Evolutionary conservation across 352 stramenopile genomes (phyloP).

Genomic region (Thalassiosira hispida): DNA sequence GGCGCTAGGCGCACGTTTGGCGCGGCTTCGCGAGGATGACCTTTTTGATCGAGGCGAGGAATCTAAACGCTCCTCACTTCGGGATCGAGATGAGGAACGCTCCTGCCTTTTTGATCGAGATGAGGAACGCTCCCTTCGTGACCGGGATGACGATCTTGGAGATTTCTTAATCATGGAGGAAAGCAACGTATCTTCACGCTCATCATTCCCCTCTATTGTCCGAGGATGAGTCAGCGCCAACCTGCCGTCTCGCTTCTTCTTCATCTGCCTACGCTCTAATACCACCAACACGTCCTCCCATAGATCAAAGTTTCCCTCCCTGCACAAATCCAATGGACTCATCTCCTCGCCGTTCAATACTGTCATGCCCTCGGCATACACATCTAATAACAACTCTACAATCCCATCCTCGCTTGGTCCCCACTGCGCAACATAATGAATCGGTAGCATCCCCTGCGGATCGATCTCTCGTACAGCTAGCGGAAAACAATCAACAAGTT

Average conservation of each 20-base stretch:
- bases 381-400: conserved; percentile 17
- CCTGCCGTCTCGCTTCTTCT: background rate
- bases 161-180: conserved; percentile 1
- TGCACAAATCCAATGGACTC: conserved; percentile 66
- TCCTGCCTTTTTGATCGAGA: conserved; percentile 3
- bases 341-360: conserved; percentile 61
- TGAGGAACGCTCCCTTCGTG: background rate
- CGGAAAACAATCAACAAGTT: conserved; percentile 56
- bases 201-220: background rate
- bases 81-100: background rate
- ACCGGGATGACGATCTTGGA: conserved; percentile 10
- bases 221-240: background rate
- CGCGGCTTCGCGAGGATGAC: background rate
- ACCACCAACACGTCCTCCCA: conserved; percentile 29
- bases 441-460: conserved; percentile 73
- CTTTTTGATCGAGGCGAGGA: conserved; percentile 11
- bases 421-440: conserved; percentile 75
- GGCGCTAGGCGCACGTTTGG: background rate
- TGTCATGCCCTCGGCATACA: conserved; percentile 30
- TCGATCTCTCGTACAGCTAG: conserved; percentile 59
- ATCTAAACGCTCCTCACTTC: background rate
- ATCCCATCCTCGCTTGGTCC: conserved; percentile 50
- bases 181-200: background rate
- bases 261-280: background rate
- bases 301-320: conserved; percentile 62